These are phyloP conservation scores for Pseudonectria buxi DNA, from an alignment of 2,329 filamentous ascomycete genomes.

Conservation along the genomic window DNA sequence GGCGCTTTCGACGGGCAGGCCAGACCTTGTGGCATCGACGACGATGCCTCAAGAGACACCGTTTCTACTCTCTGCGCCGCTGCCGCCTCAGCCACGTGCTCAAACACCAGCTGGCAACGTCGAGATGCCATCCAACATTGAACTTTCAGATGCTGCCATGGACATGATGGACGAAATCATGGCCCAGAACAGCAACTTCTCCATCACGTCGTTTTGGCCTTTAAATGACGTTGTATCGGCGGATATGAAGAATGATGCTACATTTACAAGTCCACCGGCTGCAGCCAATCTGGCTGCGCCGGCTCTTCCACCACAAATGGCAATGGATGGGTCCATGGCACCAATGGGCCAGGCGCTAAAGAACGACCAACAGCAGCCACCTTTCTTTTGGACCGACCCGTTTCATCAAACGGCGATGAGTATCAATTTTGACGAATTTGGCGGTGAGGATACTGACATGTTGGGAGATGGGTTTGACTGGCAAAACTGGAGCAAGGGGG, in stretches of 20 bases:
- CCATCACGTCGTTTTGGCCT: slow-evolving; percentile 16
- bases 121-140: slow-evolving; percentile 13
- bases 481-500: slow-evolving; percentile 40
- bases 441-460: slow-evolving; percentile 31
- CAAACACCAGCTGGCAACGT: slow-evolving; percentile 10
- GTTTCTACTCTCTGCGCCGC: background rate
- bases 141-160: slow-evolving; percentile 25
- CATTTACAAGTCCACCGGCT: slow-evolving; percentile 1
- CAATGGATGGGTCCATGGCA: slow-evolving; percentile 10
- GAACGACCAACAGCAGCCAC: slow-evolving; percentile 31
- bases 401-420: slow-evolving; percentile 22
- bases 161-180: slow-evolving; percentile 19
- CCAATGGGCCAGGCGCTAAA: slow-evolving; percentile 17
- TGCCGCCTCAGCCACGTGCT: slow-evolving; percentile 10
- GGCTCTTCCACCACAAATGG: slow-evolving; percentile 2
- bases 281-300: slow-evolving; percentile 1
- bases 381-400: slow-evolving; percentile 36
- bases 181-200: slow-evolving; percentile 6
- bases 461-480: slow-evolving; percentile 40
- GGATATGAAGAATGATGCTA: slow-evolving; percentile 14
- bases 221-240: slow-evolving; percentile 13
- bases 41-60: slow-evolving; percentile 7
- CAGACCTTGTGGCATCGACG: slow-evolving; percentile 9
- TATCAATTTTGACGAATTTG: slow-evolving; percentile 20
- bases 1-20: slow-evolving; percentile 6